These are phyloP conservation scores for Penicillium hesseltinei DNA, from an alignment of 2,329 filamentous ascomycete genomes.

Conservation along the genomic window DNA sequence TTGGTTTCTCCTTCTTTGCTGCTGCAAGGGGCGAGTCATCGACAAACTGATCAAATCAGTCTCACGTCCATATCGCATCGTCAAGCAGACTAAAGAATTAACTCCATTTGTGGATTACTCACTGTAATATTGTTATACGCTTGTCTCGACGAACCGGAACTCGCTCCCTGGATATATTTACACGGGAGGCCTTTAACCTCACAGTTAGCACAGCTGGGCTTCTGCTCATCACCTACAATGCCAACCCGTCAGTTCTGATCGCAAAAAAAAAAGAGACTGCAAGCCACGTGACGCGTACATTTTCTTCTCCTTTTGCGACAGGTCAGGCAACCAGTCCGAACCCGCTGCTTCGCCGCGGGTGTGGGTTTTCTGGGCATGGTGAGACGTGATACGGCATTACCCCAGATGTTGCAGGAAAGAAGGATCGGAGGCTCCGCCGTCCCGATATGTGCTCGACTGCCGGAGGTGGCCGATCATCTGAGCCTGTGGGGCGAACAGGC, in stretches of 20 bases:
- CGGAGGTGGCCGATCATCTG: constrained; percentile 13
- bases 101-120: not conserved
- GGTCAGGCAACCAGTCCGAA: constrained; percentile 27
- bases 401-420: constrained; percentile 13
- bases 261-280: not conserved
- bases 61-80: not conserved
- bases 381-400: constrained; percentile 10
- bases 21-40: constrained; percentile 19
- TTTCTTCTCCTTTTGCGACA: constrained; percentile 28
- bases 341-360: constrained; percentile 25
- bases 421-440: constrained; percentile 18
- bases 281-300: constrained; percentile 16
- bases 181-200: constrained; percentile 24
- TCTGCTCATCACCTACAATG: constrained; percentile 25
- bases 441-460: constrained; percentile 7
- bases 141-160: constrained; percentile 2
- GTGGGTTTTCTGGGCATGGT: constrained; percentile 24
- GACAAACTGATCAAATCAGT: constrained; percentile 15
- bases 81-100: not conserved
- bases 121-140: constrained; percentile 22
- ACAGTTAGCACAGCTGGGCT: constrained; percentile 27
- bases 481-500: not conserved
- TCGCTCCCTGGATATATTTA: constrained; percentile 18
- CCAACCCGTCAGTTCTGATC: not conserved
- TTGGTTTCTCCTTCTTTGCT: constrained; percentile 2